Base-by-base conservation (phyloP, 345 rosid species). In the Physaria fendleri region DNA sequence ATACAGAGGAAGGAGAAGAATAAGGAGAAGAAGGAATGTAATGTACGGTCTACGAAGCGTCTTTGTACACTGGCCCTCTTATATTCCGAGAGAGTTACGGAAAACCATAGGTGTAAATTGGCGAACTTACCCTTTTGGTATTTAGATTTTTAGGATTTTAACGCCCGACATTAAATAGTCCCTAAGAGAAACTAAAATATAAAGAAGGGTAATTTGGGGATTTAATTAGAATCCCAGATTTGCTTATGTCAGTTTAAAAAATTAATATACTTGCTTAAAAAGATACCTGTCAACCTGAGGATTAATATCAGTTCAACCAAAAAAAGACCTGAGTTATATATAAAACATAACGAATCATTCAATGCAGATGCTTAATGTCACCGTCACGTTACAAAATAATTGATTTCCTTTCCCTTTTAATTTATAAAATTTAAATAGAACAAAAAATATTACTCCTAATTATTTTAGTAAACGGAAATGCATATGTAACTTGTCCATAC, bases 1-100 rank as follows among this genome's bases (percentile, higher is more conserved):
- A 65, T 34, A 7, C 13, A 55, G 52, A 63, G 41, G 45, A 16
- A 15, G 13, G 16, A 25, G 39, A 7, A 24, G 20, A 16, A 15
- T 6, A 39, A 30, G 44, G 2, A 29, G 25, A 58, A 29, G 68
- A 41, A 29, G 68, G 23, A 37, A 62, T 30, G 52, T 40, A 63
- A 70, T 63, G 64, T 62, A 62, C 58, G 64, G 69, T 63, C 59
- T 47, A 63, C 32, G 64, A 54, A 46, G 57, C 33, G 14, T 56
- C 52, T 62, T 52, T 39, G 4, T 13, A 25, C 58, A 62, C 6
- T 53, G 28, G 12, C 28, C 51, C 28, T 69, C 69, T 62, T 70
- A 62, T 70, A 62, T 41, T 48, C 5, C 12, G 54, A 70, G 74
- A 70, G 58, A 62, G 64, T 63, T 56, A 16, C 64, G 74, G 74